A percentile compares a stretch with the other conserved stretches of the same genome.
These are phyloP conservation scores for Venturia effusa DNA, from an alignment of 2,329 filamentous ascomycete species.

Conservation along the genomic window DNA sequence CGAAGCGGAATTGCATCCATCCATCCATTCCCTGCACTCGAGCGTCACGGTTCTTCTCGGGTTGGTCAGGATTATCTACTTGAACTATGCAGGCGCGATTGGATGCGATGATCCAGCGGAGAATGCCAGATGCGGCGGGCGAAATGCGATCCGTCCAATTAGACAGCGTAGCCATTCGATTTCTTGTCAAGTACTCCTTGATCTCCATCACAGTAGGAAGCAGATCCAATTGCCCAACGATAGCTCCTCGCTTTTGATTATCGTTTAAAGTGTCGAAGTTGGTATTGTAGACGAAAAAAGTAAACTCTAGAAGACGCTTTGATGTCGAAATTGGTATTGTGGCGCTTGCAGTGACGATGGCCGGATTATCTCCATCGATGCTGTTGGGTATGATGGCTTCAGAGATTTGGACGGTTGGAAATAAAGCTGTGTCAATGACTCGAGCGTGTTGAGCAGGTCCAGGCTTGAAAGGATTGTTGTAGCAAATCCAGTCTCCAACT, in stretches of 20 bases:
- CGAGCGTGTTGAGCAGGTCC: constrained; percentile 22
- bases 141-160: constrained; percentile 51
- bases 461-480: not conserved
- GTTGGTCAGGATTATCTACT: constrained; percentile 39
- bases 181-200: constrained; percentile 35
- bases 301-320: not conserved
- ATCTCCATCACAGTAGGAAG: constrained; percentile 54
- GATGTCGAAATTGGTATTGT: not conserved
- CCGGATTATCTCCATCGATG: not conserved
- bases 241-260: constrained; percentile 35
- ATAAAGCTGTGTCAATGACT: constrained; percentile 7
- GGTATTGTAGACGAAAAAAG: constrained; percentile 32
- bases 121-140: constrained; percentile 52
- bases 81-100: constrained; percentile 81
- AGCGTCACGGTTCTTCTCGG: constrained; percentile 31
- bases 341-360: not conserved
- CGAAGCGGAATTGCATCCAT: constrained; percentile 77
- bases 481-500: constrained; percentile 42
- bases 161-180: constrained; percentile 28
- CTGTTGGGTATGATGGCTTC: constrained; percentile 14
- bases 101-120: constrained; percentile 84
- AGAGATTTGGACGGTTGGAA: constrained; percentile 14
- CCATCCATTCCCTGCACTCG: constrained; percentile 51
- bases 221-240: constrained; percentile 44
- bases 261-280: constrained; percentile 47